Percentiles rank a stretch among this genome's conserved stretches.
Evolutionary conservation across 1,284 basidiomycete species (phyloP).

Genomic region (Ceratobasidium sp.): DNA sequence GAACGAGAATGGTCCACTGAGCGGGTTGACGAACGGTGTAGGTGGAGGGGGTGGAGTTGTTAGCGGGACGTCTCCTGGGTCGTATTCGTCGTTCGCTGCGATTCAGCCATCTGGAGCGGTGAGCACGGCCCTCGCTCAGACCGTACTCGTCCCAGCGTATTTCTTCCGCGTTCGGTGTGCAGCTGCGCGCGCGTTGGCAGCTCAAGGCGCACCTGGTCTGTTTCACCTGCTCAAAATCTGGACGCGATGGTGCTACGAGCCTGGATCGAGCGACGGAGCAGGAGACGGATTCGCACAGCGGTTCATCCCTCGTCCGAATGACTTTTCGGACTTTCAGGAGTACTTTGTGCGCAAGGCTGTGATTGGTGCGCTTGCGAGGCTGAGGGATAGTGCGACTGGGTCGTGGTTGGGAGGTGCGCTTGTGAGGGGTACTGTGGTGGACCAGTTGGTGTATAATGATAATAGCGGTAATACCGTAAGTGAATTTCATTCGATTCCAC

Average conservation of each 20-base stretch:
- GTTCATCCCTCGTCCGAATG: conserved; percentile 92
- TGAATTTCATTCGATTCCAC: conserved; percentile 48
- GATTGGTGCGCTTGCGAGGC: conserved; percentile 83
- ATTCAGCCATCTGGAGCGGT: conserved; percentile 37
- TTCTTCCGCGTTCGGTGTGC: conserved; percentile 98
- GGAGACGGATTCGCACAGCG: conserved; percentile 86
- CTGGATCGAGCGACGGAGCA: conserved; percentile 68
- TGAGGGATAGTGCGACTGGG: conserved; percentile 69
- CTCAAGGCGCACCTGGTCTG: conserved; percentile 78
- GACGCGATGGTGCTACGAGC: conserved; percentile 91
- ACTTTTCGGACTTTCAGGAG: conserved; percentile 91
- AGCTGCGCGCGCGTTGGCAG: conserved; percentile 87
- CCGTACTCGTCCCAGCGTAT: conserved; percentile 94
- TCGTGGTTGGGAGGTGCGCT: conserved; percentile 88
- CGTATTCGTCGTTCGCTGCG: conserved; percentile 35
- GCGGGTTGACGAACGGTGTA: not conserved
- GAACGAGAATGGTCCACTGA: conserved; percentile 1
- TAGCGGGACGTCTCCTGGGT: conserved; percentile 27
- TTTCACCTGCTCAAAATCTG: conserved; percentile 98
- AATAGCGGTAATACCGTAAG: conserved; percentile 90
- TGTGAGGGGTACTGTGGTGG: conserved; percentile 91
- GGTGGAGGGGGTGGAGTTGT: conserved; percentile 11
- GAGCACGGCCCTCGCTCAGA: conserved; percentile 75
- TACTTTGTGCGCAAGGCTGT: conserved; percentile 96
- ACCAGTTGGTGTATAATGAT: conserved; percentile 93